phyloP scores from a whole-genome alignment of 2,329 filamentous ascomycete species.

The Onygenales sp. region DNA sequence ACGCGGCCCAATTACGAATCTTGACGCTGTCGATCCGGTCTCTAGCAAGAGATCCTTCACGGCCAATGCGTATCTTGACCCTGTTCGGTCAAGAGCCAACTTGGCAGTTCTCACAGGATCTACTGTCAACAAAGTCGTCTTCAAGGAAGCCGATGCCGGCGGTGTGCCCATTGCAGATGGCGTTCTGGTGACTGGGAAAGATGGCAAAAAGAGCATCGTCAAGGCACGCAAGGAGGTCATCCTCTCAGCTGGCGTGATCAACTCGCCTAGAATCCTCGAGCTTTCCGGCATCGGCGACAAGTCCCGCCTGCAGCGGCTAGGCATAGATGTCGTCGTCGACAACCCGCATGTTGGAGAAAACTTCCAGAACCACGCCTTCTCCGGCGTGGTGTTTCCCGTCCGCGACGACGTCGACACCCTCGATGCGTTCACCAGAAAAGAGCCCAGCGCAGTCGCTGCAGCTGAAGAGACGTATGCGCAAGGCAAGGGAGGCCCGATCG shows the following conservation, averaged over 20 bases:
- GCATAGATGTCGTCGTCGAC: conserved; percentile 18
- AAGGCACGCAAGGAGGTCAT: conserved; percentile 45
- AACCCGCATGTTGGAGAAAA: conserved; percentile 42
- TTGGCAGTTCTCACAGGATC: background rate
- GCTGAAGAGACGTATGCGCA: conserved; percentile 15
- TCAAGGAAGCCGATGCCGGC: background rate
- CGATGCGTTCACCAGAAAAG: conserved; percentile 22
- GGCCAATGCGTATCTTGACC: background rate
- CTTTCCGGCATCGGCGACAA: conserved; percentile 48
- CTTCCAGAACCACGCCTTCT: conserved; percentile 40
- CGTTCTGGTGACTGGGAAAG: conserved; percentile 20
- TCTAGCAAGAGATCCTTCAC: background rate
- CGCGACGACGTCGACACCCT: conserved; percentile 27
- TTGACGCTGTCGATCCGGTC: conserved; percentile 16
- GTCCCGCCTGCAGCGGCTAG: background rate
- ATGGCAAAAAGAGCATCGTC: conserved; percentile 17
- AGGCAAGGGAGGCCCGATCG: conserved; percentile 6
- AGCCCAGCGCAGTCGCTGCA: conserved; percentile 37
- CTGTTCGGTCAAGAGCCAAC: background rate
- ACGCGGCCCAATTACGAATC: conserved; percentile 27
- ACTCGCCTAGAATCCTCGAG: conserved; percentile 49
- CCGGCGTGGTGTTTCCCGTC: conserved; percentile 19
- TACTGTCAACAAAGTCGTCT: conserved; percentile 1
- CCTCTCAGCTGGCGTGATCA: conserved; percentile 48
- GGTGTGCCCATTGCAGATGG: conserved; percentile 14